Evolutionary conservation across 352 stramenopile species (phyloP).

Genomic region (Globisporangium megalacanthum): DNA sequence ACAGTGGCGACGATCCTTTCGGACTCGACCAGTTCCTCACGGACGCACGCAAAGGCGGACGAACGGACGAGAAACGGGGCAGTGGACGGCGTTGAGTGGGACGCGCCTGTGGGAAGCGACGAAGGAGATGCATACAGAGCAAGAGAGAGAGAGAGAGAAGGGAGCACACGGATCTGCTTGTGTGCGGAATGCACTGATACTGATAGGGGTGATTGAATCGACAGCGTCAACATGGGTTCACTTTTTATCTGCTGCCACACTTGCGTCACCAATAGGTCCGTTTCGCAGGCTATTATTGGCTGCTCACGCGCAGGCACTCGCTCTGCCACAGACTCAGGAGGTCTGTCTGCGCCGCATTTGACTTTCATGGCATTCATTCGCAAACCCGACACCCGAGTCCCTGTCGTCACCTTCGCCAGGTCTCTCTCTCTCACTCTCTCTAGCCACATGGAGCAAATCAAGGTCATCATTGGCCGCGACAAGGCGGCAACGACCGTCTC

Average conservation of each 20-base stretch:
- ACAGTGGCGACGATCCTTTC: conserved; percentile 74
- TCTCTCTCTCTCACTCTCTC: background rate
- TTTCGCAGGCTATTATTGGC: conserved; percentile 13
- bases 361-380: too few relatives aligned
- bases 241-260: conserved; percentile 9
- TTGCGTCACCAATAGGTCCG: conserved; percentile 7
- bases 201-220: too few relatives aligned
- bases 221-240: conserved; percentile 2
- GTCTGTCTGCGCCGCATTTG: too few relatives aligned
- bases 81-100: conserved; percentile 23
- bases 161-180: background rate
- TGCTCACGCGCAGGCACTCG: background rate
- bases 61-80: conserved; percentile 18
- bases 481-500: conserved; percentile 30
- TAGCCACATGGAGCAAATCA: conserved; percentile 64
- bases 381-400: background rate
- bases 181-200: background rate
- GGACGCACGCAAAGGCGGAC: conserved; percentile 47
- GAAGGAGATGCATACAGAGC: background rate
- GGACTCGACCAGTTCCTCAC: conserved; percentile 81
- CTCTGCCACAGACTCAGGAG: background rate
- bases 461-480: conserved; percentile 60
- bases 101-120: too few relatives aligned
- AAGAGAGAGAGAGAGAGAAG: background rate
- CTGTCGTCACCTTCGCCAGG: background rate